These are phyloP conservation scores for Aspergillus arachidicola DNA, from an alignment of 2,329 filamentous ascomycete species.

Conservation along the genomic window DNA sequence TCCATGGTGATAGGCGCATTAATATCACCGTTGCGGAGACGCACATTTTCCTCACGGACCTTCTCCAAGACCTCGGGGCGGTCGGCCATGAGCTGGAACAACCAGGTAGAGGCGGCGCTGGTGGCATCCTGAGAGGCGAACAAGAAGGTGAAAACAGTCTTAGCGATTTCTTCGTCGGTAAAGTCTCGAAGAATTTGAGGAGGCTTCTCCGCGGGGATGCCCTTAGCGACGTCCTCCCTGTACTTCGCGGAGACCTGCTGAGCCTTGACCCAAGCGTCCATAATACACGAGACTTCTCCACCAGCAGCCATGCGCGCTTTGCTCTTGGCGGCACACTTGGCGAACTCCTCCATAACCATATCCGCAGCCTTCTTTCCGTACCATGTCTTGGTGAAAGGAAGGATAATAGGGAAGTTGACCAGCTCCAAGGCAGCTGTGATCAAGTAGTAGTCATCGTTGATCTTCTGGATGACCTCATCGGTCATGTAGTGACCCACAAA, in stretches of 20 bases:
- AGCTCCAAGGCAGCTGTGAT: constrained; percentile 95
- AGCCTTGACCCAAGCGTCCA: constrained; percentile 89
- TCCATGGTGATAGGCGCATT: constrained; percentile 75
- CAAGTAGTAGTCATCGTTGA: constrained; percentile 94
- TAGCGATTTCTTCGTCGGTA: constrained; percentile 85
- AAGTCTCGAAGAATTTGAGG: constrained; percentile 81
- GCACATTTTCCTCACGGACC: constrained; percentile 86
- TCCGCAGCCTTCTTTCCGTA: constrained; percentile 95
- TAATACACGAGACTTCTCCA: constrained; percentile 84
- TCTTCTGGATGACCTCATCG: constrained; percentile 87
- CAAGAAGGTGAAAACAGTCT: constrained; percentile 93
- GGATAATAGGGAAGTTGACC: constrained; percentile 96
- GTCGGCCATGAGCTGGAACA: constrained; percentile 93
- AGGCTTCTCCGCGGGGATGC: constrained; percentile 76
- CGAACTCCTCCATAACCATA: constrained; percentile 86
- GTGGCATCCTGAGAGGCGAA: constrained; percentile 98
- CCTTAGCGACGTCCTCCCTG: constrained; percentile 74
- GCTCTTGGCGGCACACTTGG: constrained; percentile 89
- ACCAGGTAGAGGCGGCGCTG: constrained; percentile 88
- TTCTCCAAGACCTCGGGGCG: constrained; percentile 89
- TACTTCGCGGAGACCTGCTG: constrained; percentile 86
- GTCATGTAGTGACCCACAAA: constrained; percentile 96
- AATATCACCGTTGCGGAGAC: constrained; percentile 72
- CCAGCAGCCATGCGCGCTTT: constrained; percentile 90
- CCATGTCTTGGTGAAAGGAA: constrained; percentile 95